Evolutionary conservation across 495 filamentous ascomycete genomes (phyloP).

Genomic region (Penicillium silybi): DNA sequence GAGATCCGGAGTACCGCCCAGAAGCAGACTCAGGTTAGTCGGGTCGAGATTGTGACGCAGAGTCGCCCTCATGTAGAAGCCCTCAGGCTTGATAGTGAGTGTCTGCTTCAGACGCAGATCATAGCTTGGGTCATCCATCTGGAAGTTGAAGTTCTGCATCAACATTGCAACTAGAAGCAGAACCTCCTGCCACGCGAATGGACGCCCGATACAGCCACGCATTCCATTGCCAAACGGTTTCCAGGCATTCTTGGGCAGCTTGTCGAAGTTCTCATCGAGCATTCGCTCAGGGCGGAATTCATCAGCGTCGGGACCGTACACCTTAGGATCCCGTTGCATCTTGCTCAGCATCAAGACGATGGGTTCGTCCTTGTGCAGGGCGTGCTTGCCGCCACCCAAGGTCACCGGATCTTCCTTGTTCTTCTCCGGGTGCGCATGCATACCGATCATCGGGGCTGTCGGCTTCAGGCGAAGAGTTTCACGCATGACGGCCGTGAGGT

Average conservation of each 20-base stretch:
- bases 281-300: conserved; percentile 66
- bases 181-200: conserved; percentile 65
- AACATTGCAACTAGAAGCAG: conserved; percentile 52
- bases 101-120: conserved; percentile 61
- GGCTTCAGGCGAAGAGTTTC: conserved; percentile 67
- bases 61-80: conserved; percentile 64
- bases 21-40: conserved; percentile 50
- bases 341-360: conserved; percentile 54
- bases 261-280: conserved; percentile 58
- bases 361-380: conserved; percentile 50
- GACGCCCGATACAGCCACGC: conserved; percentile 61
- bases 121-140: conserved; percentile 53
- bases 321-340: conserved; percentile 63
- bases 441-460: conserved; percentile 50
- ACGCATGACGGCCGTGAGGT: conserved; percentile 62
- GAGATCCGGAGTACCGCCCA: conserved; percentile 29
- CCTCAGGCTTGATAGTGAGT: conserved; percentile 72
- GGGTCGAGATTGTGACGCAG: conserved; percentile 56
- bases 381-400: conserved; percentile 58
- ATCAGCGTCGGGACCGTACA: conserved; percentile 58
- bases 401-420: conserved; percentile 52
- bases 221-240: conserved; percentile 62
- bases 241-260: conserved; percentile 56
- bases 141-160: conserved; percentile 60
- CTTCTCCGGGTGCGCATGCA: conserved; percentile 34